A percentile compares a stretch with the other conserved stretches of the same genome.
phyloP scores from a whole-genome alignment of 2,329 filamentous ascomycete genomes.

The Clonostachys chloroleuca region DNA sequence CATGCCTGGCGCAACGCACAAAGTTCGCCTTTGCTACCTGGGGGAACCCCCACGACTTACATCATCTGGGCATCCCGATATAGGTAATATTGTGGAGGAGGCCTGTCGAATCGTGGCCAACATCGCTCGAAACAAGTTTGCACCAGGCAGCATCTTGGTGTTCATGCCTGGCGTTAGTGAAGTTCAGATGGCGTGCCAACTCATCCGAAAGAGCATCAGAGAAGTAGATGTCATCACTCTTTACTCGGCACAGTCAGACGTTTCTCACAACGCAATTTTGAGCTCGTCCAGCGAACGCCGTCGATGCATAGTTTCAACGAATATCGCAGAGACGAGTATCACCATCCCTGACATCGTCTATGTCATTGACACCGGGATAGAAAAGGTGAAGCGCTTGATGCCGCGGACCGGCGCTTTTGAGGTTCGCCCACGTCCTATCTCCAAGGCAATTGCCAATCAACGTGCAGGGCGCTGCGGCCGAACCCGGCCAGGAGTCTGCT shows the following conservation, averaged over 20 bases:
- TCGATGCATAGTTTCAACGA: background rate
- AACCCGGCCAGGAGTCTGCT: slow-evolving; percentile 6
- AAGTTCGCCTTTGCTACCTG: no score
- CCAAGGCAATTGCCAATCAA: slow-evolving; percentile 6
- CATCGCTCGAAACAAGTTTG: slow-evolving; percentile 1
- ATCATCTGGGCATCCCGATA: no score
- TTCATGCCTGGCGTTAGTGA: slow-evolving; percentile 6
- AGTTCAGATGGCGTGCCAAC: background rate
- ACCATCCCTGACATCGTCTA: slow-evolving; percentile 5
- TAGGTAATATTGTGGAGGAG: no score
- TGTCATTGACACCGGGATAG: slow-evolving; percentile 6
- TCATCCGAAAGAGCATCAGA: background rate
- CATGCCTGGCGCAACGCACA: no score
- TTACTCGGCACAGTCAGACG: slow-evolving; percentile 1
- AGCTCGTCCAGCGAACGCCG: background rate
- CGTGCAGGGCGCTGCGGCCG: slow-evolving; percentile 5
- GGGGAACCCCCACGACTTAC: no score
- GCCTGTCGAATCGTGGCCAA: background rate
- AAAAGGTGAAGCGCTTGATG: slow-evolving; percentile 4
- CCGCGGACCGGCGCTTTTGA: slow-evolving; percentile 3
- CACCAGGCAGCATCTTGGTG: slow-evolving; percentile 4
- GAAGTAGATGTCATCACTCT: slow-evolving; percentile 4
- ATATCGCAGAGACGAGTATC: slow-evolving; percentile 4
- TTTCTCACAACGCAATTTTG: background rate
- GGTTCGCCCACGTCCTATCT: slow-evolving; percentile 5